These are phyloP conservation scores for Sedum album DNA, from an alignment of 164 flowering plant species.

Conservation along the genomic window DNA sequence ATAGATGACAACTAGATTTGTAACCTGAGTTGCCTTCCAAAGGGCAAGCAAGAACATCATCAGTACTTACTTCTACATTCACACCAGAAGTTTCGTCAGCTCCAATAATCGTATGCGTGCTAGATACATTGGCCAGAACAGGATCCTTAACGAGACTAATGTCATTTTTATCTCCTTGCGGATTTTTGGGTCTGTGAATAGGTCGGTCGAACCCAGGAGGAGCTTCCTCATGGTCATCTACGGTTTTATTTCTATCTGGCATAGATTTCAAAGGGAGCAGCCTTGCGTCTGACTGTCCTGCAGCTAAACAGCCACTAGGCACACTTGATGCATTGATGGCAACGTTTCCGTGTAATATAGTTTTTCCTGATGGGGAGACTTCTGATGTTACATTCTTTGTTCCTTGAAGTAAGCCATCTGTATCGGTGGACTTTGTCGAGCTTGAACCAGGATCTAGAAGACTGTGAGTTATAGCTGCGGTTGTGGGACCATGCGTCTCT, in stretches of 20 bases:
- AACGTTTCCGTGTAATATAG: constrained; percentile 4
- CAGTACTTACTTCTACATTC: constrained; percentile 5
- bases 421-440: background rate
- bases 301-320: constrained; percentile 6
- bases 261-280: constrained; percentile 4
- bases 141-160: constrained; percentile 2
- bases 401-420: background rate
- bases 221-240: constrained; percentile 9
- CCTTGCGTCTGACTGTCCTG: constrained; percentile 11
- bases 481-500: background rate
- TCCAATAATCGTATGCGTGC: constrained; percentile 6
- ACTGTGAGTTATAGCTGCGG: background rate
- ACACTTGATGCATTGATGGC: constrained; percentile 11
- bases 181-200: constrained; percentile 7
- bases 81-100: constrained; percentile 10
- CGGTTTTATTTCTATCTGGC: background rate
- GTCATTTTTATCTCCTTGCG: background rate
- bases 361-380: background rate
- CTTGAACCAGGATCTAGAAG: background rate
- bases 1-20: constrained; percentile 8
- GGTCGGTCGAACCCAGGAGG: constrained; percentile 14
- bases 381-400: background rate
- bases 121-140: constrained; percentile 7
- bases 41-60: constrained; percentile 11
- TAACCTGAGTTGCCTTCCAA: constrained; percentile 11